Base-by-base conservation (phyloP, 75 land plant species). In the Pinus albicaulis region DNA sequence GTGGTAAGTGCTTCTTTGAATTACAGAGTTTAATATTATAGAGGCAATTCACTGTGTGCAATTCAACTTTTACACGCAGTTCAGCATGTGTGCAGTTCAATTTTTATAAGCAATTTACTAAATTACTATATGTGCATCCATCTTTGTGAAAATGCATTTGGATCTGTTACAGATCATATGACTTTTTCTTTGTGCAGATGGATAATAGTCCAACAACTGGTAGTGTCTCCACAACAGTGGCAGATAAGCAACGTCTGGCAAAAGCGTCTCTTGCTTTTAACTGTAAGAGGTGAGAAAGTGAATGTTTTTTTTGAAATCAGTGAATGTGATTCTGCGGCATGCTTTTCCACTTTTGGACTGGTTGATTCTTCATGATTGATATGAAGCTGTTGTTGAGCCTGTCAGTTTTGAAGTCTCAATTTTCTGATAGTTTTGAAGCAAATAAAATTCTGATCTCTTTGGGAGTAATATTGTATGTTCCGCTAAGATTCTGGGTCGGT, bases 201-300 rank as follows among this genome's bases (percentile, higher is more conserved):
- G 99, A 96, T 75, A 92, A 86, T 68, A 84, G 90, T 77, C 92
- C 92, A 26, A 96, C 99, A 48, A 94, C 97, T 31, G 98, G 99
- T 17, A 96, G 99, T 78, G 86, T 96, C 57, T 84, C 87, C 23
- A 87, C 91, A 41, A 90, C 87, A 53, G 82, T 57, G 69, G 90
- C 58, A 20, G 99, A 92, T 80, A 96, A 92, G 89, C 78, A 83
- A 78, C 79, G 84, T 41, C 72, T 94, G 24, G 99, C 99, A 75
- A 84, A 85, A 64, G 77, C 83, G 56, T 96, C 99, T 48, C 98
- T 96, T 81, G 91, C 91, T 34, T 92, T 84, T 82, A 96, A 96
- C 66, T 96, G 99, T 81, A 89, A 92, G 62, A 94, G 83, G 98
- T 96, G 78, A 83, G 89, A 68, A 26, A 57, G 7, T 57, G 59